Conservation (phyloP, 306 rosid species). For the Aeschynomene evenia region DNA sequence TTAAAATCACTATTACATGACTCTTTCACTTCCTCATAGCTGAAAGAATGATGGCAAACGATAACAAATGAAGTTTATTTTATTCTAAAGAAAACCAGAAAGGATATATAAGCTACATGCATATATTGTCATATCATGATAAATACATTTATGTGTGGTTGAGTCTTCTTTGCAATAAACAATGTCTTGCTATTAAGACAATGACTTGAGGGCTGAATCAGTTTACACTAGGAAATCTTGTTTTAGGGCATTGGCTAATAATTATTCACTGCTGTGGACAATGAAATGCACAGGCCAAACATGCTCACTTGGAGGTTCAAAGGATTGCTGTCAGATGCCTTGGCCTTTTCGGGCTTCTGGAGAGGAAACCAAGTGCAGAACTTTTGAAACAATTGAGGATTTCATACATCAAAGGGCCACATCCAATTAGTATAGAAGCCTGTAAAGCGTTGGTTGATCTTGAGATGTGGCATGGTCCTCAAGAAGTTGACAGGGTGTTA, state of each 20-base stretch:
- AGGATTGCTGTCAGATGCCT: conserved; percentile 85
- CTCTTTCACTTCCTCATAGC: neutral
- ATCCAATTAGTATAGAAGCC: conserved; percentile 64
- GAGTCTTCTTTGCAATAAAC: conserved; percentile 8
- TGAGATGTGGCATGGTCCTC: conserved; percentile 89
- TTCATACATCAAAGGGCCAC: conserved; percentile 67
- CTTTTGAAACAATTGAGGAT: conserved; percentile 69
- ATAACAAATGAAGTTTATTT: neutral
- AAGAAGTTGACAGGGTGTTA: conserved; percentile 67
- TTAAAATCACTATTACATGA: no score
- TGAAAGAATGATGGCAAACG: conserved; percentile 1
- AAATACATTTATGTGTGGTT: neutral
- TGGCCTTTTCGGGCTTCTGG: conserved; percentile 90
- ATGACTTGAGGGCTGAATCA: neutral
- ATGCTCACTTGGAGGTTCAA: conserved; percentile 83
- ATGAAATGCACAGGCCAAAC: conserved; percentile 78
- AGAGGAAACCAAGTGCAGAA: conserved; percentile 70
- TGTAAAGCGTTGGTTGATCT: conserved; percentile 81
- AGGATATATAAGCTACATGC: neutral
- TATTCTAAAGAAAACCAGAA: neutral
- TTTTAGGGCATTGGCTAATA: conserved; percentile 11
- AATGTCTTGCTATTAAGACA: neutral
- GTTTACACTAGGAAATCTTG: conserved; percentile 1
- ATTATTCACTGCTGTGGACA: conserved; percentile 23
- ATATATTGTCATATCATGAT: neutral